Conservation (phyloP, 331 rosid genomes). For the Erythrophleum ivorense region DNA sequence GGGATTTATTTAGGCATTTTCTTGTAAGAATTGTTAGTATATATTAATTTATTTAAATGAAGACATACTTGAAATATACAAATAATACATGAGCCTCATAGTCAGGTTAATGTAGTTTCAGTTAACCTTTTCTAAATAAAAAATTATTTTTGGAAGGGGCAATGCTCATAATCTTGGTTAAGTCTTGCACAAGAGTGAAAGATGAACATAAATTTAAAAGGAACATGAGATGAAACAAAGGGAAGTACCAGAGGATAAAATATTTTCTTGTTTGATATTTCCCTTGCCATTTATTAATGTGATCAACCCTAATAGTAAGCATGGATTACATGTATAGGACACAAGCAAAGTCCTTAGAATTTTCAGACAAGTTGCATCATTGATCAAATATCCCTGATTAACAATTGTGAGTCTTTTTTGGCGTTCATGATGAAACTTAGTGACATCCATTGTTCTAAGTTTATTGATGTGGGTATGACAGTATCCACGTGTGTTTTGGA, state of each 20-base stretch:
- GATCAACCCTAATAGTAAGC: background rate
- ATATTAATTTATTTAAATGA: background rate
- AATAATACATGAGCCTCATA: background rate
- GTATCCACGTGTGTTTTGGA: no score
- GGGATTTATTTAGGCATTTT: background rate
- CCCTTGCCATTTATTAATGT: background rate
- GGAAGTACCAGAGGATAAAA: no score
- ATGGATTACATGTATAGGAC: background rate
- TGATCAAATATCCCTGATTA: background rate
- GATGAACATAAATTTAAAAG: background rate
- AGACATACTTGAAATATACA: background rate
- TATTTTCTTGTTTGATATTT: background rate
- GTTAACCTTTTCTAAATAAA: background rate
- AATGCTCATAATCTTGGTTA: background rate
- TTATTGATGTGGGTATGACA: background rate
- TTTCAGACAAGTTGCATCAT: background rate
- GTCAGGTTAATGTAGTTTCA: background rate
- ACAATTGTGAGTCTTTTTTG: no score
- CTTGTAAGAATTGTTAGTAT: background rate
- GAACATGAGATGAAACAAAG: background rate
- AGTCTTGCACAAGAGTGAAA: background rate
- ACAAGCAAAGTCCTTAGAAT: background rate
- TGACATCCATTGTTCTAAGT: background rate
- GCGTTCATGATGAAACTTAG: background rate
- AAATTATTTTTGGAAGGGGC: background rate